Conservation (phyloP, 106 monocot genomes). For the Iris macrosiphon region DNA sequence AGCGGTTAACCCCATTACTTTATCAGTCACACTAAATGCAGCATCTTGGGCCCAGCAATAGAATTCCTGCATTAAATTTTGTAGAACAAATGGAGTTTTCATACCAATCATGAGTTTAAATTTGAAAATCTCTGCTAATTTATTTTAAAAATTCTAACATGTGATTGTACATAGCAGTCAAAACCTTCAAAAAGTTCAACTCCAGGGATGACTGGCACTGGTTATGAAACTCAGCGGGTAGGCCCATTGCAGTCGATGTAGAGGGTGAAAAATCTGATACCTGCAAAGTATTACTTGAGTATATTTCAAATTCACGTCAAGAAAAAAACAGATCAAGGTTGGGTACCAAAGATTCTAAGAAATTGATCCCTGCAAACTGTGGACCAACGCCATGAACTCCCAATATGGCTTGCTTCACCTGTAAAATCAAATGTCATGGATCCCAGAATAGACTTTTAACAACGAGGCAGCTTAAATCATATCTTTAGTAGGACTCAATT, state of each 20-base stretch:
- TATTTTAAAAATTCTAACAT: not conserved
- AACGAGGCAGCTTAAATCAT: not conserved
- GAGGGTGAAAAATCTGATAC: constrained; percentile 87
- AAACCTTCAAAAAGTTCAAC: constrained; percentile 79
- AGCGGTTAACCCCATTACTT: constrained; percentile 25
- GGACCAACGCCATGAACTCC: constrained; percentile 62
- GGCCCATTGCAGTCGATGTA: constrained; percentile 76
- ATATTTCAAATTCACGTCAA: not conserved
- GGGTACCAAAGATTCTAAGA: constrained; percentile 83
- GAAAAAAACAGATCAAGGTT: not conserved
- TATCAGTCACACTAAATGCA: constrained; percentile 41
- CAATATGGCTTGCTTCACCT: constrained; percentile 73
- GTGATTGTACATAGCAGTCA: not conserved
- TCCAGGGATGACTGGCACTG: constrained; percentile 68
- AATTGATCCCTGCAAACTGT: constrained; percentile 66
- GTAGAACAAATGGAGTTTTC: not conserved
- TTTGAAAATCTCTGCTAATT: not conserved
- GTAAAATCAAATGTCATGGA: constrained; percentile 11
- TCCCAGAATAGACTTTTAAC: constrained; percentile 1
- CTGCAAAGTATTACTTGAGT: constrained; percentile 19
- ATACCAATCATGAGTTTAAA: not conserved
- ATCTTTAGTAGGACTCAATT: no score
- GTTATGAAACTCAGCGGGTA: constrained; percentile 82
- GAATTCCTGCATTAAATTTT: constrained; percentile 54
- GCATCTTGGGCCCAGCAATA: constrained; percentile 91